These are phyloP conservation scores for Beauveria bassiana DNA, from an alignment of 2,329 filamentous ascomycete genomes.

Conservation along the genomic window DNA sequence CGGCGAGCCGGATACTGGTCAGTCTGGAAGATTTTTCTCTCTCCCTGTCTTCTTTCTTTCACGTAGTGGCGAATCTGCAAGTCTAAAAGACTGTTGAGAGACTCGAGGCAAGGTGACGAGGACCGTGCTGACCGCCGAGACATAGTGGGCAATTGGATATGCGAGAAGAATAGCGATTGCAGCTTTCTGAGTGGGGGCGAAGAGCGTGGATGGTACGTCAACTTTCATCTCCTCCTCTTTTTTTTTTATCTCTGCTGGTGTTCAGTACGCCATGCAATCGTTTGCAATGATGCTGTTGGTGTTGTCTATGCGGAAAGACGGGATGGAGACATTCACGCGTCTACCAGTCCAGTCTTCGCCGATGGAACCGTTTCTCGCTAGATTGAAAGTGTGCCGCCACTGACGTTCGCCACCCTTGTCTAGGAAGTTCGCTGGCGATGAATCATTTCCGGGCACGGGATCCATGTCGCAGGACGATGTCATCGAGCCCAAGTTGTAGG, in stretches of 20 bases:
- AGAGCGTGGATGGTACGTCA: conserved; percentile 76
- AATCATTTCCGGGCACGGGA: conserved; percentile 40
- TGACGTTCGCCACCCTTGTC: neutral
- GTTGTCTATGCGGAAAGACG: neutral
- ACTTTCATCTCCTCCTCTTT: conserved; percentile 13
- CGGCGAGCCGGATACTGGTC: conserved; percentile 1
- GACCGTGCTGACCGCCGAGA: conserved; percentile 22
- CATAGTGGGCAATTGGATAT: conserved; percentile 66
- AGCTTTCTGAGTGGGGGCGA: conserved; percentile 71
- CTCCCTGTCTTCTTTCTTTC: neutral
- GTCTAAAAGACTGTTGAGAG: neutral
- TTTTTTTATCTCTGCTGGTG: neutral
- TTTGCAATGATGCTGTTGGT: neutral
- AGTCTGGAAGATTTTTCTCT: neutral
- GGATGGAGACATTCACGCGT: neutral
- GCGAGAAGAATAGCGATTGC: conserved; percentile 75
- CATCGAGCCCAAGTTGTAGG: conserved; percentile 25
- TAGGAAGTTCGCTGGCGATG: conserved; percentile 47
- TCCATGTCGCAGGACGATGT: conserved; percentile 24
- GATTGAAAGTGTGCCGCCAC: neutral
- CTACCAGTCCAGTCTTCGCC: neutral
- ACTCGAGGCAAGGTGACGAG: neutral
- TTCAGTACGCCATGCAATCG: neutral
- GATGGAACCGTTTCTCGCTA: neutral
- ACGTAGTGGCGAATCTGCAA: neutral